Conservation (phyloP, 1,139 yeast genomes). For the Candida sanyaensis region DNA sequence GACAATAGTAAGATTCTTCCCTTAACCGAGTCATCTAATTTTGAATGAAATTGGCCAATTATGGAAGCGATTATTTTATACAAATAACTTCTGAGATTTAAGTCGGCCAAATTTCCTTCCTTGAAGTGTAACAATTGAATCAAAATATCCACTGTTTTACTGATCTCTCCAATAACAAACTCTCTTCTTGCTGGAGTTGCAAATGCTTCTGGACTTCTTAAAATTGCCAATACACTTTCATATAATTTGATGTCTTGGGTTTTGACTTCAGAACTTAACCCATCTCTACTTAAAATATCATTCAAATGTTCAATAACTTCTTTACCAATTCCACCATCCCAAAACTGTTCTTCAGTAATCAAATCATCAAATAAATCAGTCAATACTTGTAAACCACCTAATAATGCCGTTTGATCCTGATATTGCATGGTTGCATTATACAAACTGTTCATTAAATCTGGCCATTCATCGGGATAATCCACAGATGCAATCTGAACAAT, state of each 20-base stretch:
- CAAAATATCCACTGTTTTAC: conserved; percentile 20
- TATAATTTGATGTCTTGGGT: conserved; percentile 54
- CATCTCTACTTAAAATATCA: conserved; percentile 33
- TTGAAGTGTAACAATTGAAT: conserved; percentile 18
- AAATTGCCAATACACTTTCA: conserved; percentile 51
- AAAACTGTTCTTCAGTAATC: conserved; percentile 83
- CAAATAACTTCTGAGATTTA: conserved; percentile 23
- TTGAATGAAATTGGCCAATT: conserved; percentile 36
- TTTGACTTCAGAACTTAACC: conserved; percentile 40
- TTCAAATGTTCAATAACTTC: conserved; percentile 52
- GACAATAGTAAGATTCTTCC: conserved; percentile 17
- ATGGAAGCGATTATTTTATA: conserved; percentile 31
- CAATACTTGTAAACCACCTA: conserved; percentile 72
- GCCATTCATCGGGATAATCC: conserved; percentile 98
- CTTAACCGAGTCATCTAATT: conserved; percentile 23
- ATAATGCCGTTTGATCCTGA: conserved; percentile 33
- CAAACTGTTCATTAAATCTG: conserved; percentile 56
- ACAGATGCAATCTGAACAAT: conserved; percentile 84
- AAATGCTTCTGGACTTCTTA: conserved; percentile 55
- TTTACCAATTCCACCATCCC: conserved; percentile 67
- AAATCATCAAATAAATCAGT: conserved; percentile 84
- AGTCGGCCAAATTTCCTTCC: conserved; percentile 23
- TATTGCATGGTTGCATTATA: conserved; percentile 40
- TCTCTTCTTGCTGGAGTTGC: conserved; percentile 30
- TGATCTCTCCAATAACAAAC: conserved; percentile 32